Conservation (phyloP, 345 rosid species). For the Firmiana major region DNA sequence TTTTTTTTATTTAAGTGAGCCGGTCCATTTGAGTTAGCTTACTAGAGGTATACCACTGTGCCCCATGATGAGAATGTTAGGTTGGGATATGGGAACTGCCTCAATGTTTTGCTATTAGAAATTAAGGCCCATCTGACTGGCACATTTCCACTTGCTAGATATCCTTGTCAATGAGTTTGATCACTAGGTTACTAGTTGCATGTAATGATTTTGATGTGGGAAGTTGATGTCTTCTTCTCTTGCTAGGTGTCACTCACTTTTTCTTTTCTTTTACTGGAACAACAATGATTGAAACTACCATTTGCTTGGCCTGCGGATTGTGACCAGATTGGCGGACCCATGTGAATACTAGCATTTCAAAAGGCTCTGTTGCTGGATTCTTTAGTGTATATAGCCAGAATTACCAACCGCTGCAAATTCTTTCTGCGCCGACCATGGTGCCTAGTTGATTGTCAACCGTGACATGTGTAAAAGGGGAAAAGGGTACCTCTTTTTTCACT, state of each 20-base stretch:
- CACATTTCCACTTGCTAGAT: slow-evolving; percentile 10
- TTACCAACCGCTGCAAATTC: slow-evolving; percentile 18
- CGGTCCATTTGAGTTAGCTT: slow-evolving; percentile 11
- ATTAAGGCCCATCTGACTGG: slow-evolving; percentile 19
- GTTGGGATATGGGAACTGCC: background rate
- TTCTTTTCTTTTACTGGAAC: background rate
- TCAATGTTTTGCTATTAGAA: slow-evolving; percentile 3
- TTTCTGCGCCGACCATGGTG: slow-evolving; percentile 16
- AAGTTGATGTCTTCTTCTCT: slow-evolving; percentile 20
- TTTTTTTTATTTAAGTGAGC: background rate
- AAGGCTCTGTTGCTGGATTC: slow-evolving; percentile 17
- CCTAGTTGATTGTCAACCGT: slow-evolving; percentile 13
- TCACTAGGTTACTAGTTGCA: slow-evolving; percentile 17
- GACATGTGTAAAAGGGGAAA: slow-evolving; percentile 20
- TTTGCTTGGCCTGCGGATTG: slow-evolving; percentile 30
- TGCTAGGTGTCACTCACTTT: background rate
- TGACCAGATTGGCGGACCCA: slow-evolving; percentile 30
- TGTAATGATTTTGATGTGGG: slow-evolving; percentile 9
- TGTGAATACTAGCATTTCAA: slow-evolving; percentile 3
- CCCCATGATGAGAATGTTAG: slow-evolving; percentile 12
- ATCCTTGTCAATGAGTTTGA: slow-evolving; percentile 15
- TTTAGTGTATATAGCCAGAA: background rate
- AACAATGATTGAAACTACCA: slow-evolving; percentile 32
- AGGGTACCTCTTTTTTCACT: background rate
- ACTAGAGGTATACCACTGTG: background rate